phyloP scores from a whole-genome alignment of 805 yeast species.

The Metschnikowia borealis region DNA sequence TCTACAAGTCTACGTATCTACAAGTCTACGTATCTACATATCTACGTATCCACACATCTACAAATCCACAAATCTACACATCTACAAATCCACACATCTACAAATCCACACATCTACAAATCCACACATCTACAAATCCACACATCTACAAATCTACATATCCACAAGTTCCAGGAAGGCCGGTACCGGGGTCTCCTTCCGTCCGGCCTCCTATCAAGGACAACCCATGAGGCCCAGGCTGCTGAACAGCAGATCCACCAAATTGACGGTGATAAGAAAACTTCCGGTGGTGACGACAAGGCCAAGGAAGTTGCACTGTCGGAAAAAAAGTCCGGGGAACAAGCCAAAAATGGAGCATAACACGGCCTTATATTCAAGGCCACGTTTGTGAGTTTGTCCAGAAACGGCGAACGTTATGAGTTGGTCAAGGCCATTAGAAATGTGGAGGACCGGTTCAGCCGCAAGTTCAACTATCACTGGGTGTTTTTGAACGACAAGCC shows the following conservation, averaged over 20 bases:
- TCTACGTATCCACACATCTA: no score
- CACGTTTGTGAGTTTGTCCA: slow-evolving; percentile 63
- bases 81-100: no score
- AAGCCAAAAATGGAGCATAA: not conserved
- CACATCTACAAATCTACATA: no score
- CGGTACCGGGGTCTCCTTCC: not conserved
- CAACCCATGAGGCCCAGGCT: slow-evolving; percentile 6
- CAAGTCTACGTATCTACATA: no score
- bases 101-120: no score
- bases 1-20: no score
- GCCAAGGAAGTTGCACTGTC: not conserved
- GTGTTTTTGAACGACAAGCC: slow-evolving; percentile 86
- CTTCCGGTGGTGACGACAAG: not conserved
- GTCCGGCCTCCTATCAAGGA: slow-evolving; percentile 8
- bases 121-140: no score
- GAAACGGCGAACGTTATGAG: slow-evolving; percentile 66
- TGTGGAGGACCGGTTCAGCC: slow-evolving; percentile 87
- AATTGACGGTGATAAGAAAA: not conserved
- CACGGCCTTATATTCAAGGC: slow-evolving; percentile 14
- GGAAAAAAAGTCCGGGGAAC: not conserved
- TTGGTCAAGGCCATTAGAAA: slow-evolving; percentile 64
- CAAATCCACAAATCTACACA: no score
- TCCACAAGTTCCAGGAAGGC: slow-evolving; percentile 2
- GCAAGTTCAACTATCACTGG: slow-evolving; percentile 84
- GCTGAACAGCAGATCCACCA: slow-evolving; percentile 10